These are phyloP conservation scores for Voacanga thouarsii DNA, from an alignment of 257 asterid species.

Conservation along the genomic window DNA sequence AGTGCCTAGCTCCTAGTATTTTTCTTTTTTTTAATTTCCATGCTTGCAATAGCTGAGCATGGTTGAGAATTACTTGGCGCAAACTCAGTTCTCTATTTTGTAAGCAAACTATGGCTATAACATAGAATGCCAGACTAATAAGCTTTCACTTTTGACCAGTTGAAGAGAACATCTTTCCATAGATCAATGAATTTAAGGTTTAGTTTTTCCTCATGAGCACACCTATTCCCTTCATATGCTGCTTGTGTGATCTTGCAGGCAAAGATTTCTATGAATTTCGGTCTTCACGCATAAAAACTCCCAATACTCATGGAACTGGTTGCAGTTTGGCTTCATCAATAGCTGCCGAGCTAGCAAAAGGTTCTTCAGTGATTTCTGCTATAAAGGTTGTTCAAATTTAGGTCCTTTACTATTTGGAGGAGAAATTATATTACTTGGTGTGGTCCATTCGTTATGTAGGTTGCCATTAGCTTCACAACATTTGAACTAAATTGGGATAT, in stretches of 20 bases:
- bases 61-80: background rate
- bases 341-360: conserved; percentile 96
- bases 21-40: background rate
- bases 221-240: background rate
- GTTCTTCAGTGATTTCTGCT: conserved; percentile 69
- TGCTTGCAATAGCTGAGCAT: background rate
- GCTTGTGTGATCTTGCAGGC: conserved; percentile 46
- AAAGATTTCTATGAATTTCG: conserved; percentile 69
- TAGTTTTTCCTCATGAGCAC: background rate
- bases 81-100: background rate
- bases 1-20: background rate
- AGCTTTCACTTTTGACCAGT: background rate
- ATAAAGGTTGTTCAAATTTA: conserved; percentile 52
- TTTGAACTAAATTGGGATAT: background rate
- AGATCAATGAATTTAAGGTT: background rate
- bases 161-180: background rate
- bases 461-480: background rate
- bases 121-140: background rate
- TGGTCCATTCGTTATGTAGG: background rate
- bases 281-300: conserved; percentile 59
- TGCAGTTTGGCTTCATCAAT: conserved; percentile 87
- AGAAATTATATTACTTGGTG: background rate
- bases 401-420: background rate
- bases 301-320: conserved; percentile 96
- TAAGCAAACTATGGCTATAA: background rate